These are phyloP conservation scores for Crithidia fasciculata DNA, from an alignment of 208 protist genomes.

Conservation along the genomic window DNA sequence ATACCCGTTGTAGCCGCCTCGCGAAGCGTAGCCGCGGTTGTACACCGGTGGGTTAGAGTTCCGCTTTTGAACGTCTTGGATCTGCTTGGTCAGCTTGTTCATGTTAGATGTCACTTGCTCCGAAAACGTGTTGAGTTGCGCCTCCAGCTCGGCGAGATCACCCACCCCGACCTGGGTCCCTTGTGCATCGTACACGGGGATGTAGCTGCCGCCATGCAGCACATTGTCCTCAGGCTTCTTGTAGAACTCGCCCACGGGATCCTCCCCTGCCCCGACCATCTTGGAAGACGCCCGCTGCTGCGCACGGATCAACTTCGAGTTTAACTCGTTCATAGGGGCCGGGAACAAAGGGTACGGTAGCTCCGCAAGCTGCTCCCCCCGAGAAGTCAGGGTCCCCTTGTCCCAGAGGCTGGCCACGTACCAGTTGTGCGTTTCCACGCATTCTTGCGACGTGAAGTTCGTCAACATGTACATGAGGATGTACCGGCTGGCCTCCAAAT, in stretches of 20 bases:
- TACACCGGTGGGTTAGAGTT: neutral
- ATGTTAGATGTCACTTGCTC: neutral
- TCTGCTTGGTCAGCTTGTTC: slow-evolving; percentile 2
- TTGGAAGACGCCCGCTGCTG: neutral
- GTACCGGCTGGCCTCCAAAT: neutral
- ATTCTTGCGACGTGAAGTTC: neutral
- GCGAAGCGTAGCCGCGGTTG: neutral
- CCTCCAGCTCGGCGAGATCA: neutral
- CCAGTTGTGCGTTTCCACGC: slow-evolving; percentile 10
- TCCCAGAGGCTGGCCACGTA: neutral
- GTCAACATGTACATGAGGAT: slow-evolving; percentile 7
- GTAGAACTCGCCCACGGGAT: neutral
- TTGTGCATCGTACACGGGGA: slow-evolving; percentile 2
- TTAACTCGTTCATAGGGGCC: slow-evolving; percentile 1
- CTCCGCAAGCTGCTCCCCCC: neutral
- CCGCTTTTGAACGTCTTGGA: neutral
- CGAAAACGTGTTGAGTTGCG: neutral
- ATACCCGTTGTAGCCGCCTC: neutral
- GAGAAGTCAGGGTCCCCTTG: neutral
- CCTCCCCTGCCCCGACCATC: neutral
- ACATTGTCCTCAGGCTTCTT: slow-evolving; percentile 2
- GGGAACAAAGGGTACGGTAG: slow-evolving; percentile 1
- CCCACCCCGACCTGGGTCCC: slow-evolving; percentile 3
- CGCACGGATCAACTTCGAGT: neutral
- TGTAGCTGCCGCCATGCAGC: slow-evolving; percentile 1